Evolutionary conservation across 495 filamentous ascomycete species (phyloP), one percentile per base, ranked within the genome.

Genomic region (Hypoxylon subgilvum): DNA sequence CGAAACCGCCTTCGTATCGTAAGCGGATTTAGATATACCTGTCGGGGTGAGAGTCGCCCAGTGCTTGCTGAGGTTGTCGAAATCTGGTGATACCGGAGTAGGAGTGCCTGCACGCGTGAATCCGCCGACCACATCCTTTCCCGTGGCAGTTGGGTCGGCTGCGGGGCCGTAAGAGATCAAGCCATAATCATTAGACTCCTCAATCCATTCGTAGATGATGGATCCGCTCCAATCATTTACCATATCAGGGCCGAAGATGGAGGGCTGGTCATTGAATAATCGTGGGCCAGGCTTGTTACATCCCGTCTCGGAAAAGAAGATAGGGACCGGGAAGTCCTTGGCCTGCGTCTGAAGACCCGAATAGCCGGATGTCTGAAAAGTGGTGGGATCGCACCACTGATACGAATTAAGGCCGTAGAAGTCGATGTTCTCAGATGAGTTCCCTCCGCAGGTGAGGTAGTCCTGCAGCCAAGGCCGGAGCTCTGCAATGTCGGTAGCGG

Each of bases 191-290:
- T 95, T 96, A 38, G 81, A 76, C 71, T 95, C 91, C 67, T 92
- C 73, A 50, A 96, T 88, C 91, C 91, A 96, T 71, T 96, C 90
- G 72, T 96, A 96, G 58, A 93, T 77, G 51, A 95, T 91, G 25
- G 88, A 76, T 49, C 91, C 91, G 21, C 87, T 91, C 89, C 90
- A 96, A 48, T 85, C 82, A 47, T 75, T 70, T 5, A 73, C 71
- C 91, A 96, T 95, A 2, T 88, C 69, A 1, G 70, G 44, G 39
- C 88, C 88, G 60, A 95, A 86, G 53, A 96, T 91, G 39, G 88
- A 82, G 5, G 74, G 71, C 66, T 94, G 90, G 68, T 96, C 91
- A 9, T 80, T 78, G 59, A 94, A 96, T 0, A 79, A 77, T 34
- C 91, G 84, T 1, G 90, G 91, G 14, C 71, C 70, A 3, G 82